A percentile compares a stretch with the other conserved stretches of the same genome.
Evolutionary conservation across 495 filamentous ascomycete species (phyloP).

Genomic region (Trichoderma erinaceum): DNA sequence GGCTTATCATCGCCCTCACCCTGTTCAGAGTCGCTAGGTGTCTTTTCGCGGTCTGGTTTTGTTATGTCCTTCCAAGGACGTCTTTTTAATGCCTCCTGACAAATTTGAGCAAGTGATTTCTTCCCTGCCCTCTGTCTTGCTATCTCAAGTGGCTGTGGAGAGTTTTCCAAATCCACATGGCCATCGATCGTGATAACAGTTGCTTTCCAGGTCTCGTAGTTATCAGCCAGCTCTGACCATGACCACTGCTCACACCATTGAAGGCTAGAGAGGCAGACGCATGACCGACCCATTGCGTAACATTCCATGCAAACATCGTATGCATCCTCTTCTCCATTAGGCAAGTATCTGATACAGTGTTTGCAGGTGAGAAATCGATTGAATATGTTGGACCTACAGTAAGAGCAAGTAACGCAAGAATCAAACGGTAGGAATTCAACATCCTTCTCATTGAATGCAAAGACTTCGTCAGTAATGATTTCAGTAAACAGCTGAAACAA

Average conservation of each 20-base stretch:
- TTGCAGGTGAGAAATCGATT: slow-evolving; percentile 93
- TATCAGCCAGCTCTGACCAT: slow-evolving; percentile 70
- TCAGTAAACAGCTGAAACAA: slow-evolving; percentile 70
- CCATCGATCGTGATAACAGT: slow-evolving; percentile 64
- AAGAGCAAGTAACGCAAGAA: slow-evolving; percentile 88
- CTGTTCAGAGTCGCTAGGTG: slow-evolving; percentile 40
- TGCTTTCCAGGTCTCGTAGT: slow-evolving; percentile 75
- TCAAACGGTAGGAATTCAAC: slow-evolving; percentile 72
- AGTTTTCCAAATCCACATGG: slow-evolving; percentile 49
- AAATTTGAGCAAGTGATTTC: slow-evolving; percentile 80
- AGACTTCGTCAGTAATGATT: slow-evolving; percentile 79
- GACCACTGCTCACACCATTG: slow-evolving; percentile 90
- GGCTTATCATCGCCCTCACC: slow-evolving; percentile 47
- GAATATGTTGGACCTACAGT: slow-evolving; percentile 94
- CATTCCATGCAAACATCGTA: slow-evolving; percentile 98
- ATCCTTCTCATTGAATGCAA: slow-evolving; percentile 58
- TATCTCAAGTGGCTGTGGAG: slow-evolving; percentile 57
- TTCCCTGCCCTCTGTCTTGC: slow-evolving; percentile 56
- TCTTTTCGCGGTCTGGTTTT: slow-evolving; percentile 34
- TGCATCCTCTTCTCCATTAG: slow-evolving; percentile 60
- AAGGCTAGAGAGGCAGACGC: slow-evolving; percentile 73
- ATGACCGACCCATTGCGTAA: slow-evolving; percentile 89
- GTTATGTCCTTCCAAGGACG: slow-evolving; percentile 60
- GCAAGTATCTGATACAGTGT: slow-evolving; percentile 56
- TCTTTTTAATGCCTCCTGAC: slow-evolving; percentile 72